phyloP scores from a whole-genome alignment of 306 rosid genomes.

The Phaseolus lunatus region DNA sequence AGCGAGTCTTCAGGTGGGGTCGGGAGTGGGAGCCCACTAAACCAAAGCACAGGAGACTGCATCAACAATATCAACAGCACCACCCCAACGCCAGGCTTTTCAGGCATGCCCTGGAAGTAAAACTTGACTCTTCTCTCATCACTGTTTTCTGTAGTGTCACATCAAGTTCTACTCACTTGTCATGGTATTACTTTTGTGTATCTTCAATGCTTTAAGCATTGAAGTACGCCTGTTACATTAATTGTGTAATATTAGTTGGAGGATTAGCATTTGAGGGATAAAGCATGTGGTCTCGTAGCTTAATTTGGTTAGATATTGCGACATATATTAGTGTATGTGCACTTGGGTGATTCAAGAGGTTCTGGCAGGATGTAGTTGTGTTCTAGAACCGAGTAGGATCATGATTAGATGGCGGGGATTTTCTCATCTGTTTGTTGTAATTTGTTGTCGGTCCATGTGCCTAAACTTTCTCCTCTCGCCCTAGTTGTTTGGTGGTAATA shows the following conservation, averaged over 20 bases:
- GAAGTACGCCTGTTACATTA: slow-evolving; percentile 44
- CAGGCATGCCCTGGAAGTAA: slow-evolving; percentile 70
- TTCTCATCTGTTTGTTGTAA: slow-evolving; percentile 24
- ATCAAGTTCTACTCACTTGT: slow-evolving; percentile 5
- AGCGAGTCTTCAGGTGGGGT: slow-evolving; percentile 63
- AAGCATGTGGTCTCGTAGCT: slow-evolving; percentile 1
- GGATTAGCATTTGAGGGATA: slow-evolving; percentile 21
- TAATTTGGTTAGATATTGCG: not conserved
- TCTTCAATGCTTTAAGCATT: not conserved
- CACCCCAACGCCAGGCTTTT: slow-evolving; percentile 58
- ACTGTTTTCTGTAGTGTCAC: slow-evolving; percentile 42
- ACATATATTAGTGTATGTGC: not conserved
- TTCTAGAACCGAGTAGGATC: slow-evolving; percentile 30
- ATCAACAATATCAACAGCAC: slow-evolving; percentile 47
- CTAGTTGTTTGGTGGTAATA: not conserved
- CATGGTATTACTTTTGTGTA: slow-evolving; percentile 17
- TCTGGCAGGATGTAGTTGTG: slow-evolving; percentile 21
- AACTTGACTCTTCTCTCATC: slow-evolving; percentile 8
- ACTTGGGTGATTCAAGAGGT: slow-evolving; percentile 18
- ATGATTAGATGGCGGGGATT: slow-evolving; percentile 32
- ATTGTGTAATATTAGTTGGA: slow-evolving; percentile 15
- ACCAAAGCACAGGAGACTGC: slow-evolving; percentile 53
- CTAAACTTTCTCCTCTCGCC: not conserved
- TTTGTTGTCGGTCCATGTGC: slow-evolving; percentile 12
- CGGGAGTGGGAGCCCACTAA: slow-evolving; percentile 61